Conservation (phyloP, 768 basidiomycete genomes). For the Boletus pseudo-olivaceus region DNA sequence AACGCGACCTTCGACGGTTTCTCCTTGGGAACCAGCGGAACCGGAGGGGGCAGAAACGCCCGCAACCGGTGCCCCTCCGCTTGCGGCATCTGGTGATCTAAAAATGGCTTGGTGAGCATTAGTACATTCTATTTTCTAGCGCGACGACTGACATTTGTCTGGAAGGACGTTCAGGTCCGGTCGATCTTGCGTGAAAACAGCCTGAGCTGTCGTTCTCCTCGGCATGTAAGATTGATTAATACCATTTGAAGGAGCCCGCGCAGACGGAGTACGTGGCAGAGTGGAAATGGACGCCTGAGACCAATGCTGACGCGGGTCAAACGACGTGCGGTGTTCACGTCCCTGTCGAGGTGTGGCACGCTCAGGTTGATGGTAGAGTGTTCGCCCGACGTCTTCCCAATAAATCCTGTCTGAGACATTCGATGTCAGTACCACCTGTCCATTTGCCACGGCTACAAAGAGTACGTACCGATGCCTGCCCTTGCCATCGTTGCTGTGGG, state of each 20-base stretch:
- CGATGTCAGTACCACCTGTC: not conserved
- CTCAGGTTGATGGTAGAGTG: not conserved
- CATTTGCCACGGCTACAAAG: not conserved
- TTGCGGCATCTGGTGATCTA: conserved; percentile 7
- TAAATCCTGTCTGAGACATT: conserved; percentile 1
- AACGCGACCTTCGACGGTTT: not conserved
- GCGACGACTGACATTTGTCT: conserved; percentile 2
- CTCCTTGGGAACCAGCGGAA: conserved; percentile 1
- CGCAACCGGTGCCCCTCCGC: not conserved
- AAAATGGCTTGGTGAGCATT: not conserved
- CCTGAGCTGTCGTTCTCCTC: not conserved
- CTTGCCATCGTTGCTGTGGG: not conserved
- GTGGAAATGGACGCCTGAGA: not conserved
- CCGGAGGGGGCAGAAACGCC: not conserved
- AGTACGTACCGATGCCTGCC: conserved; percentile 7
- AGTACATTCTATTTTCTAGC: not conserved
- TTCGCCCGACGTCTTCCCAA: not conserved
- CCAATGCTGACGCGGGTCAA: not conserved
- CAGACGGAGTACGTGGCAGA: not conserved
- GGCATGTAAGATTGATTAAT: not conserved
- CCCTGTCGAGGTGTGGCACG: not conserved
- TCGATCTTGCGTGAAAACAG: not conserved
- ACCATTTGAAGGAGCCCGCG: not conserved
- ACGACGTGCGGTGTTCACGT: not conserved
- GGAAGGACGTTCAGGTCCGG: not conserved